Percentiles rank a stretch among this genome's conserved stretches.
phyloP scores from a whole-genome alignment of 1,284 basidiomycete species.

The Sphaerobolus stellatus region DNA sequence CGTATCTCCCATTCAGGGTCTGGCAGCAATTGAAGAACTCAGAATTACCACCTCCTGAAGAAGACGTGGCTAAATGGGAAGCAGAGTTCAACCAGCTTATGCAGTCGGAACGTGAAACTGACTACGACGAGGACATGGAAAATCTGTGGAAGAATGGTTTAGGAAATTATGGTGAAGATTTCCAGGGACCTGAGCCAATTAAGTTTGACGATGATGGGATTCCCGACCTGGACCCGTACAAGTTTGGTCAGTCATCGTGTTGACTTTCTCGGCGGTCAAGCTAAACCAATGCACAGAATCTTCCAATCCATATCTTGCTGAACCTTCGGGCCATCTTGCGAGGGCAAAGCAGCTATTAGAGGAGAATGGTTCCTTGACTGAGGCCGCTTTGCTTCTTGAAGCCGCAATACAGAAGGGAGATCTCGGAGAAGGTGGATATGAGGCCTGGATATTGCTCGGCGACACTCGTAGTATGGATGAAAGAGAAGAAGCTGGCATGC shows the following conservation, averaged over 20 bases:
- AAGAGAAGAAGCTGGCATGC: conserved; percentile 77
- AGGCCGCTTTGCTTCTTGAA: conserved; percentile 83
- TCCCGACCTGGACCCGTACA: conserved; percentile 66
- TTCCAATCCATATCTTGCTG: conserved; percentile 70
- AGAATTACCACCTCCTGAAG: conserved; percentile 52
- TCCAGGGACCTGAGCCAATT: conserved; percentile 34
- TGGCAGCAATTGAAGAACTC: conserved; percentile 62
- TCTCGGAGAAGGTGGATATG: conserved; percentile 76
- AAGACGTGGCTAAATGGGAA: conserved; percentile 85
- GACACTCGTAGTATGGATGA: conserved; percentile 98
- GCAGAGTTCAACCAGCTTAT: conserved; percentile 83
- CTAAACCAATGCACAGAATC: conserved; percentile 39
- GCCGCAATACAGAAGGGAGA: conserved; percentile 82
- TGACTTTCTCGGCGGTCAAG: conserved; percentile 5
- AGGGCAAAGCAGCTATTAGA: conserved; percentile 75
- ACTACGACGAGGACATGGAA: conserved; percentile 60
- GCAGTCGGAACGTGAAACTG: conserved; percentile 63
- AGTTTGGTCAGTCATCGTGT: conserved; percentile 59
- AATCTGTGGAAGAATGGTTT: conserved; percentile 59
- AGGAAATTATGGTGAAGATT: conserved; percentile 41
- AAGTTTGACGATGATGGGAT: conserved; percentile 73
- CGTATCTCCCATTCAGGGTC: conserved; percentile 39
- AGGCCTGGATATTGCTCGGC: conserved; percentile 92
- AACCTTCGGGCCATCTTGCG: conserved; percentile 57
- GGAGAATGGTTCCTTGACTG: conserved; percentile 79